A percentile compares a stretch with the other conserved stretches of the same genome.
Evolutionary conservation across 2,329 filamentous ascomycete genomes (phyloP).

Genomic region (Aureobasidium lini): DNA sequence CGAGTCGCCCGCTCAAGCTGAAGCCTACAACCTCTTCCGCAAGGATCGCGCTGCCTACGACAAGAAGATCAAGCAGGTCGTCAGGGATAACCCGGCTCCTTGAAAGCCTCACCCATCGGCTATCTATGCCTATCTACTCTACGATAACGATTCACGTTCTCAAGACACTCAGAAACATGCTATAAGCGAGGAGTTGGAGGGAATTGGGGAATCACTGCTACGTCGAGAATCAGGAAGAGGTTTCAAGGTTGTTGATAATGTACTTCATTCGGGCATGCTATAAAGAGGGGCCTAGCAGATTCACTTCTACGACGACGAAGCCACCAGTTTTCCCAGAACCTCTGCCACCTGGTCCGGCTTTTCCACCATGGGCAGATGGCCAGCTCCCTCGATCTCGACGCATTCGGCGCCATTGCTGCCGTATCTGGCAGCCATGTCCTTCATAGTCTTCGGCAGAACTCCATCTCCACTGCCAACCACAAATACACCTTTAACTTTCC

Average conservation of each 20-base stretch:
- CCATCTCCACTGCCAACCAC: conserved; percentile 68
- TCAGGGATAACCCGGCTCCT: conserved; percentile 79
- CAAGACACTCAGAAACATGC: neutral
- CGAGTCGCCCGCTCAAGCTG: conserved; percentile 91
- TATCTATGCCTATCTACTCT: neutral
- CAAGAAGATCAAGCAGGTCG: conserved; percentile 75
- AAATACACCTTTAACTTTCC: conserved; percentile 55
- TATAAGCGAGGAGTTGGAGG: neutral
- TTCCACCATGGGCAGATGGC: conserved; percentile 82
- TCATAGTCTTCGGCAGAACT: conserved; percentile 71
- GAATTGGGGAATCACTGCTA: neutral
- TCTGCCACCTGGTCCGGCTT: conserved; percentile 60
- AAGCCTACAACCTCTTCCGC: conserved; percentile 95
- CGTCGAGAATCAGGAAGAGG: neutral
- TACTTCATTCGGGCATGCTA: neutral
- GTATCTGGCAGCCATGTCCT: conserved; percentile 56
- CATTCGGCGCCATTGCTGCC: conserved; percentile 51
- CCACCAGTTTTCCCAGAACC: conserved; percentile 53
- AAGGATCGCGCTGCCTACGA: conserved; percentile 84
- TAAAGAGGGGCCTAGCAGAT: neutral
- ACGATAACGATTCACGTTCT: neutral
- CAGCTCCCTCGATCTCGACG: conserved; percentile 59
- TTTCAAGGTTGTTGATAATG: neutral
- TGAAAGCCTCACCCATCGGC: conserved; percentile 29
- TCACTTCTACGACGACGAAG: neutral